Conservation (phyloP, 192 early-diverging fungal species). For the Coemansia sp. region DNA sequence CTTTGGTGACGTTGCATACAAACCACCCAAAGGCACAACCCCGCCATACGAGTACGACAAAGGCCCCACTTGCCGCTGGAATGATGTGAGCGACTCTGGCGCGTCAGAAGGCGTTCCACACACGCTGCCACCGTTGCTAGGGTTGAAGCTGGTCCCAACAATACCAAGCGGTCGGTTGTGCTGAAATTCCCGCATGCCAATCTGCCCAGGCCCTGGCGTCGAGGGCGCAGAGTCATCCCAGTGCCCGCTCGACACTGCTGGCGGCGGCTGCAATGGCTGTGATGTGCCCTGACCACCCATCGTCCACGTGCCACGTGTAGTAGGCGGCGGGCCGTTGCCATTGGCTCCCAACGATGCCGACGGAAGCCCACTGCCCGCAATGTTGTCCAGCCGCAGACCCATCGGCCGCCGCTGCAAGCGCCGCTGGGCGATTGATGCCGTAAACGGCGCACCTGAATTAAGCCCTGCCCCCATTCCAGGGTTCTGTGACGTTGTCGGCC, state of each 20-base stretch:
- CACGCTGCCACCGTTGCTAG: neutral
- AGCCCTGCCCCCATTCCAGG: neutral
- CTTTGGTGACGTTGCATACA: neutral
- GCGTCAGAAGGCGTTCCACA: slow-evolving; percentile 13
- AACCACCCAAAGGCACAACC: neutral
- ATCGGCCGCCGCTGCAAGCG: slow-evolving; percentile 38
- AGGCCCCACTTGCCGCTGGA: slow-evolving; percentile 10
- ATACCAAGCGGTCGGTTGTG: slow-evolving; percentile 4
- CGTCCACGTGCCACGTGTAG: slow-evolving; percentile 36
- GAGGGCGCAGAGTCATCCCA: slow-evolving; percentile 15
- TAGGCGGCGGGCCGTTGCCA: slow-evolving; percentile 26
- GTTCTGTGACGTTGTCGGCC: neutral
- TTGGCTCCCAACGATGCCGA: neutral
- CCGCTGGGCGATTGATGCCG: slow-evolving; percentile 39
- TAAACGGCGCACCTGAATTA: neutral
- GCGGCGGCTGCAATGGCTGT: neutral
- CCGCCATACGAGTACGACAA: slow-evolving; percentile 4
- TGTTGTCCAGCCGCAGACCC: slow-evolving; percentile 35
- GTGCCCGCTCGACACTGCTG: neutral
- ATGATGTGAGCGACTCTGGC: slow-evolving; percentile 16
- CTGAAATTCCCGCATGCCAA: neutral
- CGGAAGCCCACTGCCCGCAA: neutral
- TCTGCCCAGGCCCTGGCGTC: neutral
- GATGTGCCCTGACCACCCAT: neutral
- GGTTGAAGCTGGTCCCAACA: neutral